Conservation (phyloP, 495 filamentous ascomycete species). For the Xylaria scruposa region DNA sequence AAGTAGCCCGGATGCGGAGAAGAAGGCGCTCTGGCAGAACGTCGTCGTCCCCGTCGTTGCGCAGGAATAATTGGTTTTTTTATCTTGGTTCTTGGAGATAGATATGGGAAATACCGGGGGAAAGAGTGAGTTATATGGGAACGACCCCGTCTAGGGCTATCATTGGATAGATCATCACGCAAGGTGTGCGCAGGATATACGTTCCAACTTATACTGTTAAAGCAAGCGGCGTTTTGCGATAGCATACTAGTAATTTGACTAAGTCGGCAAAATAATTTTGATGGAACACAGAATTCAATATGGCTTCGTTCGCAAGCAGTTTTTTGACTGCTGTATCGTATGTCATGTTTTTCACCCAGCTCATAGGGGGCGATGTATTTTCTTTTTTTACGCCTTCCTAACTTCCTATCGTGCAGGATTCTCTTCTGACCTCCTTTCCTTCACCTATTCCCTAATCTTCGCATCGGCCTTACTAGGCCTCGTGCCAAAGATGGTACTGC, state of each 20-base stretch:
- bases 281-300: neutral
- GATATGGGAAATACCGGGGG: neutral
- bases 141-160: neutral
- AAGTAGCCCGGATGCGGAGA: slow-evolving; percentile 34
- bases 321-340: neutral
- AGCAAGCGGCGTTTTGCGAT: neutral
- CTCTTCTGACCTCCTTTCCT: neutral
- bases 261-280: neutral
- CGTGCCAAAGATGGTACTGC: slow-evolving; percentile 90
- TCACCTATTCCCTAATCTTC: slow-evolving; percentile 55
- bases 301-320: neutral
- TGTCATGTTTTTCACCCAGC: neutral
- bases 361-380: neutral
- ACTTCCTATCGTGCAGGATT: too few relatives aligned
- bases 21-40: slow-evolving; percentile 42
- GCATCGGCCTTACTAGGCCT: slow-evolving; percentile 77
- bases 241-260: slow-evolving; percentile 10
- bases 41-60: slow-evolving; percentile 49
- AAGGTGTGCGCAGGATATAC: neutral
- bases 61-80: slow-evolving; percentile 40
- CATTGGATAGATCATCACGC: neutral
- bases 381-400: too few relatives aligned
- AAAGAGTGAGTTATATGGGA: neutral
- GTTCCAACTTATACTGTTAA: neutral
- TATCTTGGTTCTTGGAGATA: neutral